Evolutionary conservation across 1,284 basidiomycete species (phyloP), one percentile per base, ranked within the genome.

Genomic region (Pseudozyma flocculosa): DNA sequence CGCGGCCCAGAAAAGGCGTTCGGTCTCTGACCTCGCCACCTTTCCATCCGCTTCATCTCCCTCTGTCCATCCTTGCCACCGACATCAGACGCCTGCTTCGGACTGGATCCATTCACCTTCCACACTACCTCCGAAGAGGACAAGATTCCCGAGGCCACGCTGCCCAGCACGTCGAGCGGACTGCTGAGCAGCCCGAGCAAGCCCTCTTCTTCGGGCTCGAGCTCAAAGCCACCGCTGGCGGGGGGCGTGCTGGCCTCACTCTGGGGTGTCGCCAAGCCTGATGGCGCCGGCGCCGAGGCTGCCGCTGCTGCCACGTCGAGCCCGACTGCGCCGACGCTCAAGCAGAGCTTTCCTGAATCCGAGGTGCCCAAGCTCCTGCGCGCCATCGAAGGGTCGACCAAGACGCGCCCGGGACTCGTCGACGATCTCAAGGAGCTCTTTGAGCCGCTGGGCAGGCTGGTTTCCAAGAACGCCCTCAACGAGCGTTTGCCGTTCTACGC

Each of bases 61-160:
- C 22, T 26, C 42, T 22, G 24, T 22, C 29, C 9, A 3, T 5
- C 23, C 22, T 22, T 24, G 14, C n/a, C 9, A 45, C 18, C 29
- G 14, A 13, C n/a, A 21, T 9, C 39, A 48, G 65, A 64, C 29
- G 61, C 65, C 1, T 53, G 50, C 23, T 65, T 69, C 40, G 74
- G 74, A 2, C 57, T 75, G n/a, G 52, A 76, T 39, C 73, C 74
- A 3, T 75, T 76, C 45, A 68, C 64, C 0, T 74, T 75, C 22
- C 50, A 48, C 4, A 49, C 52, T 11, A 62, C 47, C 2, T 56
- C 59, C 8, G 53, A 50, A 2, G 48, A 57, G 3, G 34, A 48
- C 0, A 42, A 42, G 15, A 37, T 39, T 2, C 4, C 45, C 14
- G 19, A 40, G 7, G 36, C 36, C 17, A 7, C 7, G 5, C 36